A percentile compares a stretch with the other conserved stretches of the same genome.
phyloP scores from a whole-genome alignment of 176 grass and related monocot species.

The Paspalum vaginatum region DNA sequence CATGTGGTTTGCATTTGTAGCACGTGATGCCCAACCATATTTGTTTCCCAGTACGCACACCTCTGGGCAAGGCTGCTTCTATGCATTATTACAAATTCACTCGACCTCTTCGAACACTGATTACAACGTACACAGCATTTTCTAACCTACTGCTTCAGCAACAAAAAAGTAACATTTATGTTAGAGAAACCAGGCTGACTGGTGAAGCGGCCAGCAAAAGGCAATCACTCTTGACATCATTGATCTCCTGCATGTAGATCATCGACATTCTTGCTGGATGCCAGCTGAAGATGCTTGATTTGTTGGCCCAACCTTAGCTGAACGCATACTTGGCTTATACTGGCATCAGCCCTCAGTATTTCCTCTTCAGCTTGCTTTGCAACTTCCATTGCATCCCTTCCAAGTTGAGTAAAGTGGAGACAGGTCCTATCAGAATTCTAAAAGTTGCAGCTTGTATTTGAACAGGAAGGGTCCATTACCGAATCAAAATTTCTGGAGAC shows the following conservation, averaged over 20 bases:
- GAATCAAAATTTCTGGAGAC: constrained; percentile 67
- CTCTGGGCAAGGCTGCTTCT: not conserved
- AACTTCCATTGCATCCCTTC: constrained; percentile 82
- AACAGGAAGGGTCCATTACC: constrained; percentile 53
- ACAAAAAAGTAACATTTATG: constrained; percentile 9
- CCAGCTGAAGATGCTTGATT: constrained; percentile 59
- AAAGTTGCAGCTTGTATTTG: not conserved
- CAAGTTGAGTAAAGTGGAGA: constrained; percentile 35
- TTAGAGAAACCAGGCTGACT: constrained; percentile 17
- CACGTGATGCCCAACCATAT: not conserved
- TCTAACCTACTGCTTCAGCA: constrained; percentile 34
- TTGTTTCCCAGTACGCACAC: not conserved
- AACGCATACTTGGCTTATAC: constrained; percentile 84
- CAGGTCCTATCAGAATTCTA: constrained; percentile 6
- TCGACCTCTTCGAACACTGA: not conserved
- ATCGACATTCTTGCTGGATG: constrained; percentile 20
- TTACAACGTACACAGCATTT: constrained; percentile 5
- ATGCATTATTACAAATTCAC: constrained; percentile 27
- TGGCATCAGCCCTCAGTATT: constrained; percentile 68
- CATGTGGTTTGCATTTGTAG: not conserved
- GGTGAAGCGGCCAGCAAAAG: not conserved
- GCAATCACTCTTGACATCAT: not conserved
- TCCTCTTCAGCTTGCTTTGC: constrained; percentile 74
- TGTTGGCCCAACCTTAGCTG: constrained; percentile 77
- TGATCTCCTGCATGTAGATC: constrained; percentile 25